Base-by-base conservation (phyloP, 1,139 yeast genomes). In the Protomyces macrosporus region DNA sequence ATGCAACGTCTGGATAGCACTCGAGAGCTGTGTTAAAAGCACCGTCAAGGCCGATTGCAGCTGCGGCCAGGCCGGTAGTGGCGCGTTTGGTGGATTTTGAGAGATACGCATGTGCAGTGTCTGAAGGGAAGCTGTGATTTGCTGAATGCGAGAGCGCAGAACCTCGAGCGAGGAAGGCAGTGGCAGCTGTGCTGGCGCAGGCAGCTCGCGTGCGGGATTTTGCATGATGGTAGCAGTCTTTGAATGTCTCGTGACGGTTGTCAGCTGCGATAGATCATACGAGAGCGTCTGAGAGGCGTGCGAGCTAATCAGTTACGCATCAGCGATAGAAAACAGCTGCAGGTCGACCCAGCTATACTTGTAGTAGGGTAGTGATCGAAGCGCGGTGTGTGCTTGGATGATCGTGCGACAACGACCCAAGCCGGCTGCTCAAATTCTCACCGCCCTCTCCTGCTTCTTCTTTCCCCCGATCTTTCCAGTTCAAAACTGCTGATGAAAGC, bases 101-200 rank as follows among this genome's bases (percentile, higher is more conserved):
- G 32, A 35, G n/a, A 58, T 40, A 12, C 56, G 53, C 16, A 30
- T 36, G 39, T 58, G 62, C 7, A 58, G 56, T 9, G 62, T 36
- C 23, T 58, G 62, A 6, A 58, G 45, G 23, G 62, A 52, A 12
- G 62, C 53, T 32, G 62, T 58, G 50, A 58, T 48, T 42, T 58
- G 62, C 45, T 58, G 62, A n/a, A 58, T 33, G 23, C 53, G 53
- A 23, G 54, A 52, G 32, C 62, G 62, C 6, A 53, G 52, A 33
- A 51, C 56, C 32, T 58, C 62, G 33, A 58, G 56, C 10, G 62
- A 58, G 33, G 53, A 52, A 10, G 62, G 62, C 32, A 53, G 40
- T 9, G 60, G 60, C 10, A 55, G 53, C 39, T 36, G 9, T 7
- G 12, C 12, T 9, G 9, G 39, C 39, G 9, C 39, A 36, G 39